phyloP scores from a whole-genome alignment of 768 basidiomycete species.

The Paxillus rubicundulus region DNA sequence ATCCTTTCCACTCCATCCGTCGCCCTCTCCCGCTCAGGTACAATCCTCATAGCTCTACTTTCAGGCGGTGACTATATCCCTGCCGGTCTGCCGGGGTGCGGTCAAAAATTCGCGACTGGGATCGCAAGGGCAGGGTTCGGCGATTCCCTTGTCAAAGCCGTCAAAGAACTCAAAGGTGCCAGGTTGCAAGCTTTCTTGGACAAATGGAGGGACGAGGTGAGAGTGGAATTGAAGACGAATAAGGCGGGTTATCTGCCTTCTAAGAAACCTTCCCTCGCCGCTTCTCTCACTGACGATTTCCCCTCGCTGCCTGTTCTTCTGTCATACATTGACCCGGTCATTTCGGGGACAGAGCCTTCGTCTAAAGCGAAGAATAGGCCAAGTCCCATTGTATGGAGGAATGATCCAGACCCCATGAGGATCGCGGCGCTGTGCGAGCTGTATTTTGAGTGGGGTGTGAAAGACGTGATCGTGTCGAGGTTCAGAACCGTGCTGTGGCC shows the following conservation, averaged over 20 bases:
- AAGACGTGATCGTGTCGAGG: constrained; percentile 76
- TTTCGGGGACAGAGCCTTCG: constrained; percentile 51
- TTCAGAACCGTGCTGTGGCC: constrained; percentile 85
- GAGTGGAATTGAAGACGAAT: constrained; percentile 67
- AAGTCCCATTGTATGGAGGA: constrained; percentile 43
- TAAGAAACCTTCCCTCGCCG: constrained; percentile 65
- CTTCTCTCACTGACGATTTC: constrained; percentile 61
- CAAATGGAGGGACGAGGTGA: constrained; percentile 61
- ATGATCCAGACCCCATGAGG: constrained; percentile 65
- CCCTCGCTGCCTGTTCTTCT: constrained; percentile 72
- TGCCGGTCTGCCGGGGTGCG: constrained; percentile 66
- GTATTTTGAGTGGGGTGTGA: constrained; percentile 91
- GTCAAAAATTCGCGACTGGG: constrained; percentile 67
- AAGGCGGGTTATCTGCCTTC: constrained; percentile 58
- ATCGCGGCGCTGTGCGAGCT: constrained; percentile 81
- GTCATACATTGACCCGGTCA: constrained; percentile 77
- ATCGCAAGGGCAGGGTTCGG: constrained; percentile 83
- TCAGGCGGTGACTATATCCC: constrained; percentile 91
- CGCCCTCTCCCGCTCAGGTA: constrained; percentile 57
- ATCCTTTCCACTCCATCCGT: constrained; percentile 45
- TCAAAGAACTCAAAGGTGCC: constrained; percentile 43
- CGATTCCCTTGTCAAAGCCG: constrained; percentile 62
- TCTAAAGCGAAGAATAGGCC: constrained; percentile 33
- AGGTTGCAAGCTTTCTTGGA: constrained; percentile 53
- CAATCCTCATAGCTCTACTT: constrained; percentile 80